phyloP scores from a whole-genome alignment of 108 stramenopile genomes.

The Skeletonema grethae region DNA sequence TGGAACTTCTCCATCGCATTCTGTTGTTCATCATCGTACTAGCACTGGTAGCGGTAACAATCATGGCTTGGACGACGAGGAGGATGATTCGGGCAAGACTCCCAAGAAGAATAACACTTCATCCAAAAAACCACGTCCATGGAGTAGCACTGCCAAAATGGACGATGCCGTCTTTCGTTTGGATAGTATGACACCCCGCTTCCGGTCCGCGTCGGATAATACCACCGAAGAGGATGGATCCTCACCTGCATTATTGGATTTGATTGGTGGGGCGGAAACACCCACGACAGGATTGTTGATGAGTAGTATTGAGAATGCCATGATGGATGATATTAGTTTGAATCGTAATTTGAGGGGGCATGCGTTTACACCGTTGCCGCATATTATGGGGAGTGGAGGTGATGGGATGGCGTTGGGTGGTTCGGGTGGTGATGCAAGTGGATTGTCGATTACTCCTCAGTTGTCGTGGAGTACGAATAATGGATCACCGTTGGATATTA shows the following conservation, averaged over 20 bases:
- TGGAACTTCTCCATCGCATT: slow-evolving; percentile 33
- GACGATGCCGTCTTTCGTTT: slow-evolving; percentile 23
- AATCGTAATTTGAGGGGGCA: slow-evolving; percentile 79
- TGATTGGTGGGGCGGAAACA: slow-evolving; percentile 41
- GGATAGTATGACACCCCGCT: slow-evolving; percentile 11
- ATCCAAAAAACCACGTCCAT: slow-evolving; percentile 9
- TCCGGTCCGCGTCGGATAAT: not conserved
- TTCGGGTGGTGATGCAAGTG: slow-evolving; percentile 11
- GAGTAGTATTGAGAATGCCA: slow-evolving; percentile 44
- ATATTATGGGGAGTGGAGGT: slow-evolving; percentile 41
- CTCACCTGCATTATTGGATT: slow-evolving; percentile 39
- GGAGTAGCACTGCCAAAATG: not conserved
- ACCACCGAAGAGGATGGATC: slow-evolving; percentile 11
- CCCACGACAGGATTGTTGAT: slow-evolving; percentile 41
- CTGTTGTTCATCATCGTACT: not conserved
- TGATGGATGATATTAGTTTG: slow-evolving; percentile 73
- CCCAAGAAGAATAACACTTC: slow-evolving; percentile 49
- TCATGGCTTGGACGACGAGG: not conserved
- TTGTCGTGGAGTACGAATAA: slow-evolving; percentile 80
- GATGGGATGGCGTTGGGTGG: slow-evolving; percentile 4
- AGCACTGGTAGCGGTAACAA: too few relatives aligned
- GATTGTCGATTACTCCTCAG: slow-evolving; percentile 47
- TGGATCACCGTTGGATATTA: slow-evolving; percentile 32
- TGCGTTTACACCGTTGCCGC: slow-evolving; percentile 80
- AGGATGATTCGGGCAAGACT: slow-evolving; percentile 23